These are phyloP conservation scores for Dionaea muscipula DNA, from an alignment of 179 eudicot genomes.

Conservation along the genomic window DNA sequence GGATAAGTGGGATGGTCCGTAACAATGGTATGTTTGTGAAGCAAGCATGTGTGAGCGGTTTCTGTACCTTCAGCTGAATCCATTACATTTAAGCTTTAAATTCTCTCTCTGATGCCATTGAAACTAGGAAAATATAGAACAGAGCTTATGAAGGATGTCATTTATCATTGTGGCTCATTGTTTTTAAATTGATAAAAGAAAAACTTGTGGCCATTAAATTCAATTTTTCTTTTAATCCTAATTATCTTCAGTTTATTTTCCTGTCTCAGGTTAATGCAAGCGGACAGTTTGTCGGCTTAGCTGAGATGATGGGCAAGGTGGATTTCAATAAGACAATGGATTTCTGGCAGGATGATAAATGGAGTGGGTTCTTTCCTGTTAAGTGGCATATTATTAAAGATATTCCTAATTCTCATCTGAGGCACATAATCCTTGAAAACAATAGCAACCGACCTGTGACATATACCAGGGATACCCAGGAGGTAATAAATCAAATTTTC, in stretches of 20 bases:
- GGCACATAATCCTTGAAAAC: conserved; percentile 42
- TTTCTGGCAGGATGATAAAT: conserved; percentile 53
- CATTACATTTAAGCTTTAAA: no score
- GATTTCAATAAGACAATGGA: conserved; percentile 45
- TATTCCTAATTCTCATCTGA: conserved; percentile 35
- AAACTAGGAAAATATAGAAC: no score
- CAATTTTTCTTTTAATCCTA: background rate
- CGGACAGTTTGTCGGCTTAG: conserved; percentile 52
- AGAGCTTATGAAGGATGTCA: no score
- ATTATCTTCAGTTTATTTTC: background rate
- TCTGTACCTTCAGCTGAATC: background rate
- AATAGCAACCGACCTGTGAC: conserved; percentile 49
- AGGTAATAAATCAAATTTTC: no score
- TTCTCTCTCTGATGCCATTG: no score
- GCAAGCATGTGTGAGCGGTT: background rate
- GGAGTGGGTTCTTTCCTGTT: conserved; percentile 48
- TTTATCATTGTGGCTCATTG: no score
- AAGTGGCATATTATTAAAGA: conserved; percentile 51
- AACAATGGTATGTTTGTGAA: background rate
- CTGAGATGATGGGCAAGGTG: conserved; percentile 47
- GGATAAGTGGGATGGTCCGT: background rate
- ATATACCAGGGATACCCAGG: conserved; percentile 51
- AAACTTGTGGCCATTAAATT: no score
- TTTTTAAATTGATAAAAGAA: no score
- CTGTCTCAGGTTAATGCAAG: conserved; percentile 41